Evolutionary conservation across 495 filamentous ascomycete species (phyloP).

Genomic region (Cercophora scortea): DNA sequence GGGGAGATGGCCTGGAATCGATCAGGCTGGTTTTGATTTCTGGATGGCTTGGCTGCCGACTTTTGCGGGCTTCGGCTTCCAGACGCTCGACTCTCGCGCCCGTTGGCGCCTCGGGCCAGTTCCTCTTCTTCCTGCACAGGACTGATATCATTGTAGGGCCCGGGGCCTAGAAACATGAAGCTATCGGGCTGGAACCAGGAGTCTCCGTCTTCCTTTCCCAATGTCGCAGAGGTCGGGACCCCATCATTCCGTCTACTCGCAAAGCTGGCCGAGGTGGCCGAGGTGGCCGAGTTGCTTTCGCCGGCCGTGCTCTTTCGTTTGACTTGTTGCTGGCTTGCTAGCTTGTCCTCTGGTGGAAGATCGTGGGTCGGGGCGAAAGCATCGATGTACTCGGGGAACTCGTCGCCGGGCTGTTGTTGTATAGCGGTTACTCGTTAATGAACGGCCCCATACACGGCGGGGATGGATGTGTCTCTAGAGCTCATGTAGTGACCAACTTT

Average conservation of each 20-base stretch:
- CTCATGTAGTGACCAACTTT: not conserved
- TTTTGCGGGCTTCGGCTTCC: too few relatives aligned
- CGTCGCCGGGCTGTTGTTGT: constrained; percentile 32
- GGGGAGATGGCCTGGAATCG: constrained; percentile 9
- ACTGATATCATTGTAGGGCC: constrained; percentile 27
- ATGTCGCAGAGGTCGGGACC: constrained; percentile 2
- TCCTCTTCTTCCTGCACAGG: constrained; percentile 27
- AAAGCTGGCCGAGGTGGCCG: not conserved
- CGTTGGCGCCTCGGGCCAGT: not conserved
- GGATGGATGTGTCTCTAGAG: too few relatives aligned
- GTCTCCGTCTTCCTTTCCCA: constrained; percentile 12
- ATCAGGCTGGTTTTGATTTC: not conserved
- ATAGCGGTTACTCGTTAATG: too few relatives aligned
- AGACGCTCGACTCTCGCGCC: too few relatives aligned
- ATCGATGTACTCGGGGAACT: constrained; percentile 39
- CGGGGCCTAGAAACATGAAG: constrained; percentile 35
- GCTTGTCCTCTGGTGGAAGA: constrained; percentile 27
- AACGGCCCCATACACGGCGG: too few relatives aligned
- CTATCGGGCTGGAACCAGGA: constrained; percentile 33
- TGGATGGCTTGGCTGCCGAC: too few relatives aligned
- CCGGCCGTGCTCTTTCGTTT: constrained; percentile 18
- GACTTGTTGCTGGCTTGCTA: constrained; percentile 28
- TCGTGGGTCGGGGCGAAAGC: constrained; percentile 23
- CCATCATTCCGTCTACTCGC: not conserved
- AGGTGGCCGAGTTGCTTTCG: constrained; percentile 1